phyloP scores from a whole-genome alignment of 345 rosid species.

The Alliaria petiolata region DNA sequence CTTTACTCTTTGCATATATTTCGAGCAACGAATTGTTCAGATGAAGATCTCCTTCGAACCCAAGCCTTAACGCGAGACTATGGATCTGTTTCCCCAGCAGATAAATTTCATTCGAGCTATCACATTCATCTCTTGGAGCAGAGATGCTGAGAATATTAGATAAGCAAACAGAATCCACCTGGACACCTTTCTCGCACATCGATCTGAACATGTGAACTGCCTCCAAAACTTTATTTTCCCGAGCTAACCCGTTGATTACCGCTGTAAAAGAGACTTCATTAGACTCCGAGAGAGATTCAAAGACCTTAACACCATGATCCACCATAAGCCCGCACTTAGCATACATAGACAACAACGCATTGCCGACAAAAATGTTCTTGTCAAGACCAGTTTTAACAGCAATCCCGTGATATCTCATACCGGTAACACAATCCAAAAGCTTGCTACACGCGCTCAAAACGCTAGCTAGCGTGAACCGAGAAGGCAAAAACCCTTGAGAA shows the following conservation, averaged over 20 bases:
- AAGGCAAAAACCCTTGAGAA: constrained; percentile 54
- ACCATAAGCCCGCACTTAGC: constrained; percentile 51
- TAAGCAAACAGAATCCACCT: constrained; percentile 54
- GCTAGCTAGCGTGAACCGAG: constrained; percentile 66
- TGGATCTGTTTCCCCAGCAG: constrained; percentile 56
- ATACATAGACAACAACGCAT: constrained; percentile 68
- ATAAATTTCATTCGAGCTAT: not conserved
- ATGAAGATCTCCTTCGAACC: constrained; percentile 53
- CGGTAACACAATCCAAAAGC: constrained; percentile 40
- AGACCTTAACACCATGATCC: constrained; percentile 42
- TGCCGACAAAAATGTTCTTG: constrained; percentile 57
- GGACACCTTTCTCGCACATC: constrained; percentile 48
- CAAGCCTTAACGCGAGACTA: constrained; percentile 50
- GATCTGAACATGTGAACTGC: constrained; percentile 58
- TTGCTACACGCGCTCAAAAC: constrained; percentile 61
- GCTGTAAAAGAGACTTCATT: constrained; percentile 68
- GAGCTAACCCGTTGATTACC: constrained; percentile 52
- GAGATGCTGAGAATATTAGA: constrained; percentile 64
- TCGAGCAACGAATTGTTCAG: constrained; percentile 63
- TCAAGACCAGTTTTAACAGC: constrained; percentile 67
- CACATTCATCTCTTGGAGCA: constrained; percentile 37
- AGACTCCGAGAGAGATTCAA: constrained; percentile 12
- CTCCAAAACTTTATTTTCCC: constrained; percentile 44
- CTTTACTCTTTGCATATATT: constrained; percentile 53
- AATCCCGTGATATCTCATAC: constrained; percentile 53